Percentiles rank a stretch among this genome's conserved stretches.
Conservation (phyloP, 73 alveolate species). For the Paramecium caudatum region DNA sequence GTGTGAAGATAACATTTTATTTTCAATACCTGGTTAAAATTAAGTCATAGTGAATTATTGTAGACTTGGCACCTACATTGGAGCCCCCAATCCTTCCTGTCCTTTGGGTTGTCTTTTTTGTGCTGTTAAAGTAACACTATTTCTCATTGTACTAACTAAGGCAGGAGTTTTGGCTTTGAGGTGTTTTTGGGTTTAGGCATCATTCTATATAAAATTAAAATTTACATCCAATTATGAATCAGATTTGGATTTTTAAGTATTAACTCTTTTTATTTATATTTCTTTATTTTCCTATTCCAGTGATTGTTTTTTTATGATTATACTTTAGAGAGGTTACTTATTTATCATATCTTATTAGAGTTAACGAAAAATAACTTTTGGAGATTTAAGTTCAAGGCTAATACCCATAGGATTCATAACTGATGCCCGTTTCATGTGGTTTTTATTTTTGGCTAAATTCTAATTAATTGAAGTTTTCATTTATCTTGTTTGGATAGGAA, state of each 20-base stretch:
- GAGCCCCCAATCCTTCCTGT: no score
- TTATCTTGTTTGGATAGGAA: no score
- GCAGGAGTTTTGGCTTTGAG: constrained; percentile 29
- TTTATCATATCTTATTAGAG: not conserved
- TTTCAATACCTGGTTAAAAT: no score
- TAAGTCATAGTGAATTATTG: not conserved
- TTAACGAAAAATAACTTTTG: not conserved
- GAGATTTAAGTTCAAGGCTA: not conserved
- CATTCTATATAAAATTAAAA: not conserved
- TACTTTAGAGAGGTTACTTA: not conserved
- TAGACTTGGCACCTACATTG: no score
- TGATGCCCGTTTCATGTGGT: not conserved
- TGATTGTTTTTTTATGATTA: not conserved
- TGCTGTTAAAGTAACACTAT: not conserved
- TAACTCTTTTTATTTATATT: not conserved
- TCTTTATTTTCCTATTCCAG: constrained; percentile 3
- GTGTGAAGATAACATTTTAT: no score
- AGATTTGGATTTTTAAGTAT: constrained; percentile 28
- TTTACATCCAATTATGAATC: constrained; percentile 13
- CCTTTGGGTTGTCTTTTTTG: not conserved
- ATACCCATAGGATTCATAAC: not conserved
- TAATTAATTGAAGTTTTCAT: no score
- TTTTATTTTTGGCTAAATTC: no score
- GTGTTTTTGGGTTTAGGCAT: not conserved
- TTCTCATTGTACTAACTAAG: constrained; percentile 1